Evolutionary conservation across 2,329 filamentous ascomycete species (phyloP).

Genomic region (Pseudodiploospora longispora): DNA sequence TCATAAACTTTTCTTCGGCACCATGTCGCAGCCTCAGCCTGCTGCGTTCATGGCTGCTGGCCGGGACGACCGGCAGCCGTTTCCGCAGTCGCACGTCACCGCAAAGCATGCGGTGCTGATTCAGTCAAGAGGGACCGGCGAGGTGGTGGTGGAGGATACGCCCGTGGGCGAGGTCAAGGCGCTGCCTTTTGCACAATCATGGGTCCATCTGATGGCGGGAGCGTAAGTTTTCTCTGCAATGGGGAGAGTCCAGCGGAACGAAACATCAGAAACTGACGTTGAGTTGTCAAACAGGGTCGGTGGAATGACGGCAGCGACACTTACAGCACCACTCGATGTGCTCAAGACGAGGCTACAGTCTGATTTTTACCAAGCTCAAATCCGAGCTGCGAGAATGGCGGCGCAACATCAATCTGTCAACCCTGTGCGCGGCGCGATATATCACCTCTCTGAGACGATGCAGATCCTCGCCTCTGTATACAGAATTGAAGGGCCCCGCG

Average conservation of each 20-base stretch:
- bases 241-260: not conserved
- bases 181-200: slow-evolving; percentile 62
- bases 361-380: slow-evolving; percentile 85
- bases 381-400: slow-evolving; percentile 55
- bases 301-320: slow-evolving; percentile 82
- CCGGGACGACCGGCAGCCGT: slow-evolving; percentile 22
- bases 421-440: slow-evolving; percentile 54
- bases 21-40: slow-evolving; percentile 6
- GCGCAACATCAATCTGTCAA: slow-evolving; percentile 52
- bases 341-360: slow-evolving; percentile 90
- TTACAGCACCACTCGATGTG: slow-evolving; percentile 92
- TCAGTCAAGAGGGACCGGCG: slow-evolving; percentile 56
- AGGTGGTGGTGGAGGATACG: slow-evolving; percentile 38
- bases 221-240: slow-evolving; percentile 48
- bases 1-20: not conserved
- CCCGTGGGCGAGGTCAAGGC: slow-evolving; percentile 27
- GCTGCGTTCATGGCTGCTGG: slow-evolving; percentile 19
- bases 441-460: slow-evolving; percentile 78
- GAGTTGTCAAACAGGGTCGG: slow-evolving; percentile 51
- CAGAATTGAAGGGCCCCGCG: slow-evolving; percentile 71
- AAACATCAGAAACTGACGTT: not conserved
- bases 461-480: slow-evolving; percentile 79
- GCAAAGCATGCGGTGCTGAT: slow-evolving; percentile 34
- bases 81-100: slow-evolving; percentile 20
- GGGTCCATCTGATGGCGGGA: slow-evolving; percentile 87